Percentiles rank a stretch among this genome's conserved stretches.
Evolutionary conservation across 441 rosid genomes (phyloP).

Genomic region (Theobroma grandiflorum): DNA sequence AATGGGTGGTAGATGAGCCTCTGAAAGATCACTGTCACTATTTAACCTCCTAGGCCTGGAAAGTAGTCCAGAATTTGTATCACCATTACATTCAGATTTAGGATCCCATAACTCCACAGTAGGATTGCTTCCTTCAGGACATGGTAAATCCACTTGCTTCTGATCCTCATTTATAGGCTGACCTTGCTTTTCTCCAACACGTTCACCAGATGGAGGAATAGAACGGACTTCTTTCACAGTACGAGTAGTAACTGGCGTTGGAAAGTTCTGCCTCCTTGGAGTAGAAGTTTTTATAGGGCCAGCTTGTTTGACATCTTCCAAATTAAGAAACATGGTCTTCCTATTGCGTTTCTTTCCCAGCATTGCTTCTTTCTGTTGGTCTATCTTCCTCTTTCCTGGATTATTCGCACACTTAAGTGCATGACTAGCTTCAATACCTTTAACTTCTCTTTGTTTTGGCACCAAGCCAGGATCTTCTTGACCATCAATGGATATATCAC

Average conservation of each 20-base stretch:
- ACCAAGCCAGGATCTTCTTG: conserved; percentile 53
- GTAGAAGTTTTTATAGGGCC: conserved; percentile 74
- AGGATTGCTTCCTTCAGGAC: conserved; percentile 56
- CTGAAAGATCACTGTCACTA: conserved; percentile 66
- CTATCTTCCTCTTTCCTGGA: conserved; percentile 83
- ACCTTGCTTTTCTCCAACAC: conserved; percentile 57
- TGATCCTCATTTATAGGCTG: conserved; percentile 59
- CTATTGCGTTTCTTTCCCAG: conserved; percentile 95
- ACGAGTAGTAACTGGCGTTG: conserved; percentile 67
- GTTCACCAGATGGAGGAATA: conserved; percentile 55
- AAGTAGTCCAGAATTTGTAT: conserved; percentile 52
- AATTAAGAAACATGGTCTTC: conserved; percentile 87
- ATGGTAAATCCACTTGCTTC: conserved; percentile 59
- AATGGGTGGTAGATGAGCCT: conserved; percentile 54
- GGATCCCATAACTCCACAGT: conserved; percentile 53
- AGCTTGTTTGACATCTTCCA: conserved; percentile 97
- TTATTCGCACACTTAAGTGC: conserved; percentile 74
- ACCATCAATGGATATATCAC: conserved; percentile 48
- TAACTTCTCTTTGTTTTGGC: conserved; percentile 76
- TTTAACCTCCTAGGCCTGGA: conserved; percentile 68
- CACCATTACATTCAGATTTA: conserved; percentile 75
- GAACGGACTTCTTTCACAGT: conserved; percentile 78
- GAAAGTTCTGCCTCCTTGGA: conserved; percentile 78
- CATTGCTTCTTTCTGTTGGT: conserved; percentile 95
- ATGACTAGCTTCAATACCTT: conserved; percentile 84